These are phyloP conservation scores for Fusarium gaditjirri DNA, from an alignment of 2,329 filamentous ascomycete species.

Conservation along the genomic window DNA sequence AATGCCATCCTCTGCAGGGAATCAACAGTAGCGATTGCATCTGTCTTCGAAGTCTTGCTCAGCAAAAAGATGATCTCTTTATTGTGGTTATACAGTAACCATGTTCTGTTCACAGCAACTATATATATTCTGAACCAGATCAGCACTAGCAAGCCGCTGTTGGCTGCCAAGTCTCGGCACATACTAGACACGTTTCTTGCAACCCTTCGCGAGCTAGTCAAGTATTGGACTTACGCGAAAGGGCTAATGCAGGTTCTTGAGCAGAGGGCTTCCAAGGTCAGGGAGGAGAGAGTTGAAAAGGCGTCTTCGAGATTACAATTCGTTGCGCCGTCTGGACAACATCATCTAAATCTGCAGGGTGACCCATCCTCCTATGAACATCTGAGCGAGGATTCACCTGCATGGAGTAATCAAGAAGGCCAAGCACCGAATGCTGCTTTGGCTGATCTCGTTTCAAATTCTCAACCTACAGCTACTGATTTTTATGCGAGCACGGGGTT, in stretches of 20 bases:
- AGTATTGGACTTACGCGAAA: conserved; percentile 12
- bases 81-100: conserved; percentile 14
- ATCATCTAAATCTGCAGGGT: background rate
- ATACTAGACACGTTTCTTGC: background rate
- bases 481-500: background rate
- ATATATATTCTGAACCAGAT: conserved; percentile 14
- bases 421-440: too few species aligned
- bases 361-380: background rate
- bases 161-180: conserved; percentile 2
- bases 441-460: background rate
- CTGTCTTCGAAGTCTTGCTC: conserved; percentile 2
- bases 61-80: background rate
- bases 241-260: background rate
- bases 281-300: background rate
- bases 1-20: conserved; percentile 7
- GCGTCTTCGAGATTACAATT: background rate
- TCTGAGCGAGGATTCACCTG: background rate
- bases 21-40: background rate
- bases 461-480: background rate
- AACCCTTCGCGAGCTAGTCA: background rate
- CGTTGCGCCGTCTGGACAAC: background rate
- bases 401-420: background rate
- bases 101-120: conserved; percentile 9
- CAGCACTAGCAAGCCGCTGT: background rate
- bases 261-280: background rate